phyloP scores from a whole-genome alignment of 257 asterid species.

The Verbascum thapsus region DNA sequence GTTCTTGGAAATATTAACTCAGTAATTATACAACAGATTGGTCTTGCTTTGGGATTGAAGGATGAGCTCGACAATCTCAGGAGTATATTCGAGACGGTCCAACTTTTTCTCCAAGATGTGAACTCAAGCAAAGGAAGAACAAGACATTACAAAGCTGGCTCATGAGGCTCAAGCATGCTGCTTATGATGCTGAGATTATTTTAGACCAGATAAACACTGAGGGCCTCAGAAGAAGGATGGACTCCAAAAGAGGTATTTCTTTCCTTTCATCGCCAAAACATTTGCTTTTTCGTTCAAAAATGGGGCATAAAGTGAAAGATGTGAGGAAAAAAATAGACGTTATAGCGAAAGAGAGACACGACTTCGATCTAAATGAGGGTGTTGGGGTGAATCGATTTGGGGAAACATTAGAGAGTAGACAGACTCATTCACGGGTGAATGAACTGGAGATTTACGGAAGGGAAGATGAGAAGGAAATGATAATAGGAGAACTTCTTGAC shows the following conservation, averaged over 20 bases:
- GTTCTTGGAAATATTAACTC: too few relatives aligned
- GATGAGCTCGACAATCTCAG: constrained; percentile 24
- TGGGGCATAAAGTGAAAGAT: constrained; percentile 15
- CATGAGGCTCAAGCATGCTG: constrained; percentile 37
- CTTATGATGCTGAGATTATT: constrained; percentile 44
- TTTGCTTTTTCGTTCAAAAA: constrained; percentile 20
- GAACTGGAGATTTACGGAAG: constrained; percentile 36
- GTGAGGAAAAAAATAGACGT: constrained; percentile 25
- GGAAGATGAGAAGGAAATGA: constrained; percentile 30
- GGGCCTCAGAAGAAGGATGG: constrained; percentile 26
- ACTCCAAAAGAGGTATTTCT: constrained; percentile 21
- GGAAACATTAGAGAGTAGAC: neutral
- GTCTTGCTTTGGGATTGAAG: too few relatives aligned
- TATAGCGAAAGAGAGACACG: constrained; percentile 23
- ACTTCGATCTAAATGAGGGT: constrained; percentile 31
- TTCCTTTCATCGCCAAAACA: constrained; percentile 8
- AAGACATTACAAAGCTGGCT: constrained; percentile 29
- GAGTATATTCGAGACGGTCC: constrained; percentile 17
- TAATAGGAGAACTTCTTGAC: constrained; percentile 20
- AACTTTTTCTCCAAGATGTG: constrained; percentile 27
- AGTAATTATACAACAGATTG: too few relatives aligned
- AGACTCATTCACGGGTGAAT: constrained; percentile 34
- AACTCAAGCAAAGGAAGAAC: constrained; percentile 27
- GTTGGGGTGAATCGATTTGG: constrained; percentile 23
- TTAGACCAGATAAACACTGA: constrained; percentile 32